A percentile compares a stretch with the other conserved stretches of the same genome.
These are phyloP conservation scores for Nymphaea colorata DNA, from an alignment of 164 flowering plant species.

Conservation along the genomic window DNA sequence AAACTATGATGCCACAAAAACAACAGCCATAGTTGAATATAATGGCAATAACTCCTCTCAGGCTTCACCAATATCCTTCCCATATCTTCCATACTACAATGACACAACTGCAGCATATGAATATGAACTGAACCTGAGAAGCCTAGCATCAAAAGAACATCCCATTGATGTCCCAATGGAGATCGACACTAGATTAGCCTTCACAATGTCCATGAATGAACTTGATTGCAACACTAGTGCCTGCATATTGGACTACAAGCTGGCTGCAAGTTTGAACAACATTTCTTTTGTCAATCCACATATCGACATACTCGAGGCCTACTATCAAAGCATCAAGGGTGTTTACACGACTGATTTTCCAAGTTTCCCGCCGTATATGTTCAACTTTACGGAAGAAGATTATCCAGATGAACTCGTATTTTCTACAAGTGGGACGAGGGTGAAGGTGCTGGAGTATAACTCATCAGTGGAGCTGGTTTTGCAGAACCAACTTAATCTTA, in stretches of 20 bases:
- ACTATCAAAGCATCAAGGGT: constrained; percentile 4
- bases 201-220: constrained; percentile 7
- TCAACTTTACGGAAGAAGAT: constrained; percentile 9
- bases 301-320: constrained; percentile 7
- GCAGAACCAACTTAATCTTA: constrained; percentile 5
- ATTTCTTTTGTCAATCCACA: constrained; percentile 8
- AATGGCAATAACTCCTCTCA: neutral
- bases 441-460: constrained; percentile 4
- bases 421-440: neutral
- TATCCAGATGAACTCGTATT: too few relatives aligned
- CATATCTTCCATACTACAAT: constrained; percentile 9
- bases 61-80: neutral
- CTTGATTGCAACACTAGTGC: constrained; percentile 1
- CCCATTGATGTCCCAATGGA: constrained; percentile 16
- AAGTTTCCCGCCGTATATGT: neutral
- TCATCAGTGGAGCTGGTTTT: too few relatives aligned
- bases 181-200: neutral
- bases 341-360: constrained; percentile 8
- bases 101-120: constrained; percentile 8
- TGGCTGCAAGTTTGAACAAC: constrained; percentile 15
- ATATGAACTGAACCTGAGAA: constrained; percentile 7
- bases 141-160: constrained; percentile 12
- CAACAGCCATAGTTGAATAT: constrained; percentile 19
- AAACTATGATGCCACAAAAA: constrained; percentile 12
- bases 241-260: constrained; percentile 3